These are phyloP conservation scores for Komagataella pseudopastoris DNA, from an alignment of 805 yeast genomes.

Conservation along the genomic window DNA sequence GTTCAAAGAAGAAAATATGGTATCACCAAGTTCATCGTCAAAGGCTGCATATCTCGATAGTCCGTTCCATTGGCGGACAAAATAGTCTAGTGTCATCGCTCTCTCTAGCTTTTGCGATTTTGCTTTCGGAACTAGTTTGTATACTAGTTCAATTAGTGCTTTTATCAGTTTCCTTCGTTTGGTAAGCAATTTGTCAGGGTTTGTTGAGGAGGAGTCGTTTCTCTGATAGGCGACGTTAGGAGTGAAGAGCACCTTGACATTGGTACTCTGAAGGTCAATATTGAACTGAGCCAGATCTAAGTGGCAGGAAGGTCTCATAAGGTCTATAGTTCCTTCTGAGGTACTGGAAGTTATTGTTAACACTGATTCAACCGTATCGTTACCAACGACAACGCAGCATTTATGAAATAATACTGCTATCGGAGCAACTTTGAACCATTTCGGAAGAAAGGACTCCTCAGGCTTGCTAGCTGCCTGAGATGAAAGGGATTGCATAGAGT, in stretches of 20 bases:
- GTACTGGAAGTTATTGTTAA: neutral
- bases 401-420: neutral
- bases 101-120: slow-evolving; percentile 3
- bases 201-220: neutral
- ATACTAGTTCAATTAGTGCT: neutral
- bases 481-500: neutral
- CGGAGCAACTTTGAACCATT: neutral
- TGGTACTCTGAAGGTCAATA: neutral
- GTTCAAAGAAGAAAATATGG: slow-evolving; percentile 21
- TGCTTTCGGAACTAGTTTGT: slow-evolving; percentile 2
- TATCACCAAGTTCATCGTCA: slow-evolving; percentile 21
- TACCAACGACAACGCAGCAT: neutral
- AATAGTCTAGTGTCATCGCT: slow-evolving; percentile 8
- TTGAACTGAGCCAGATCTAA: neutral
- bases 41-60: slow-evolving; percentile 48
- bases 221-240: neutral
- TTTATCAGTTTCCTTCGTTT: neutral
- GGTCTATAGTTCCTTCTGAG: neutral
- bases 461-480: neutral
- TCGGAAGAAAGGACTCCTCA: neutral
- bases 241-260: neutral
- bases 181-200: neutral
- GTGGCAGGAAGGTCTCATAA: neutral
- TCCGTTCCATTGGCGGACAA: slow-evolving; percentile 55
- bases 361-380: neutral